Evolutionary conservation across 345 rosid genomes (phyloP).

Genomic region (Ceriops zippeliana): DNA sequence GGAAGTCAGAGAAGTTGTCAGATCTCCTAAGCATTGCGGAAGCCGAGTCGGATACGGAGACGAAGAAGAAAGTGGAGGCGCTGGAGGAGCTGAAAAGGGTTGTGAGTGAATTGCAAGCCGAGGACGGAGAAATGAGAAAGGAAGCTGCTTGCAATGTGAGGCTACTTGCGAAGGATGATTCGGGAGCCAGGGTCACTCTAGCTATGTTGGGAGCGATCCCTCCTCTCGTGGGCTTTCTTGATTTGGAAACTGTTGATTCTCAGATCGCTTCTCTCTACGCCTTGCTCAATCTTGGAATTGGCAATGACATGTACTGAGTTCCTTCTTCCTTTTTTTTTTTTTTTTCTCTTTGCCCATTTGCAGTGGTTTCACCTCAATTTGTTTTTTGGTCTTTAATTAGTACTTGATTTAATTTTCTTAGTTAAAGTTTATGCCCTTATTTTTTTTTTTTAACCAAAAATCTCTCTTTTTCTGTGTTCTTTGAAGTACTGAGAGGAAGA

Average conservation of each 20-base stretch:
- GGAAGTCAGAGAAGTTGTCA: constrained; percentile 66
- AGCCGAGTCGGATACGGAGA: constrained; percentile 59
- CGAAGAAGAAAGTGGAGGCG: constrained; percentile 64
- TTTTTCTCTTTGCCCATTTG: not conserved
- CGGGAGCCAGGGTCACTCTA: constrained; percentile 61
- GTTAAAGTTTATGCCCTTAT: not conserved
- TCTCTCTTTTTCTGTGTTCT: too few relatives aligned
- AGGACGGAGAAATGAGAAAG: constrained; percentile 27
- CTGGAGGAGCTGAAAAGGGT: constrained; percentile 61
- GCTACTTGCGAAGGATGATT: constrained; percentile 68
- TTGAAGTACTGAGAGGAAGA: not conserved
- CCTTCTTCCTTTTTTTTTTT: not conserved
- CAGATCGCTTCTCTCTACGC: constrained; percentile 82
- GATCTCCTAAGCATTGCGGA: constrained; percentile 81
- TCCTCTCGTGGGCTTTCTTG: constrained; percentile 86
- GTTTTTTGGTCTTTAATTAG: not conserved
- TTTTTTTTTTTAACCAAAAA: not conserved
- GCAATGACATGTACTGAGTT: constrained; percentile 56
- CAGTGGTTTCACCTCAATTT: not conserved
- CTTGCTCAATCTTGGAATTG: constrained; percentile 87
- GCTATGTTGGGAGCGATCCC: constrained; percentile 96
- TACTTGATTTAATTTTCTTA: not conserved
- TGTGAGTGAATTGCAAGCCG: constrained; percentile 58
- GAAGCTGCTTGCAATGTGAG: constrained; percentile 63
- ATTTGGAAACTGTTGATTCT: constrained; percentile 39